Evolutionary conservation across 352 stramenopile species (phyloP).

Genomic region (Pythium insidiosum): DNA sequence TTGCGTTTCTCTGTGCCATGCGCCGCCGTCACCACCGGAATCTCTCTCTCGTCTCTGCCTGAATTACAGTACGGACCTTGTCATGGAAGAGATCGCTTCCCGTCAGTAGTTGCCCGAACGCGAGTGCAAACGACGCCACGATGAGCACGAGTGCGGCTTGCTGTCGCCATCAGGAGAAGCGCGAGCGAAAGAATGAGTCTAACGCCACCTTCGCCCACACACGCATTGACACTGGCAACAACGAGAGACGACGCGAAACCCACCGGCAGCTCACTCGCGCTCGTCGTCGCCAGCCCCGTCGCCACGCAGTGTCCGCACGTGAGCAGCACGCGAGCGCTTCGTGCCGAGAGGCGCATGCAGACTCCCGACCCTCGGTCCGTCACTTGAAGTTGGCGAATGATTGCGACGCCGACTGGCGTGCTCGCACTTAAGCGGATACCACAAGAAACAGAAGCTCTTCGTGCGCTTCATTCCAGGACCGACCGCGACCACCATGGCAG

Average conservation of each 20-base stretch:
- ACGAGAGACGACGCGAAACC: background rate
- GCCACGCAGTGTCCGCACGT: slow-evolving; percentile 49
- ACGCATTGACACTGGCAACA: background rate
- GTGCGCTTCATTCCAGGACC: too few relatives aligned
- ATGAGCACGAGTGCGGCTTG: slow-evolving; percentile 19
- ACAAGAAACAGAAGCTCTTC: too few relatives aligned
- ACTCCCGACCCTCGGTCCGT: too few relatives aligned
- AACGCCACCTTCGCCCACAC: background rate
- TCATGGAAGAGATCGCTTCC: slow-evolving; percentile 44
- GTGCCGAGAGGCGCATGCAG: too few relatives aligned
- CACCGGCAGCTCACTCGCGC: slow-evolving; percentile 7
- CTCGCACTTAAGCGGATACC: too few relatives aligned
- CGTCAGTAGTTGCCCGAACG: slow-evolving; percentile 22
- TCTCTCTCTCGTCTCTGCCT: background rate
- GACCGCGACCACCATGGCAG: slow-evolving; percentile 40
- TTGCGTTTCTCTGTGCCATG: slow-evolving; percentile 41
- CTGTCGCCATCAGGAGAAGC: background rate
- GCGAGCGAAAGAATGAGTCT: background rate
- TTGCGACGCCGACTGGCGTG: too few relatives aligned
- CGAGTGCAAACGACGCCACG: slow-evolving; percentile 33
- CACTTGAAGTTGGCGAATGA: too few relatives aligned
- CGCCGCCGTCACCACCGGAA: background rate
- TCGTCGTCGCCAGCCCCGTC: slow-evolving; percentile 24
- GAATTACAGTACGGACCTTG: slow-evolving; percentile 16
- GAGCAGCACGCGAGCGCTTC: slow-evolving; percentile 60